These are phyloP conservation scores for Onygenales sp. DNA, from an alignment of 2,329 filamentous ascomycete species.

Conservation along the genomic window DNA sequence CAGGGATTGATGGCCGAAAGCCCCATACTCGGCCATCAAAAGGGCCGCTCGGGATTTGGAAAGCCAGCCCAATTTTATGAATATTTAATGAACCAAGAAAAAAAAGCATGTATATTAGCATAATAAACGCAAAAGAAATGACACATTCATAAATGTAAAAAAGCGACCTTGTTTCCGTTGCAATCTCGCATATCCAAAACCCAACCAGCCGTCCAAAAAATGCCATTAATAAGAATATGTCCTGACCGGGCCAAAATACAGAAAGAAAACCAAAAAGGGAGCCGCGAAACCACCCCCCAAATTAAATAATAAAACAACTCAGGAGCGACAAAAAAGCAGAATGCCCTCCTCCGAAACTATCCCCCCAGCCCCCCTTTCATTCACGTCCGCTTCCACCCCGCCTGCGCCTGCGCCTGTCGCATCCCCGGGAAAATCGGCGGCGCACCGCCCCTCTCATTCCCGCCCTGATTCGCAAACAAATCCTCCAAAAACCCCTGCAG, in stretches of 20 bases:
- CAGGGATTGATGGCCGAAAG: too few species aligned
- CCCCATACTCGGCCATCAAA: not conserved
- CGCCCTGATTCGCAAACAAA: slow-evolving; percentile 34
- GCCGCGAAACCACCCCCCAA: not conserved
- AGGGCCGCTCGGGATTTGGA: not conserved
- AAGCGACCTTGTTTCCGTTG: too few species aligned
- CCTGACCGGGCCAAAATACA: too few species aligned
- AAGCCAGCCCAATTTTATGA: not conserved
- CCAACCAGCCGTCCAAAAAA: not conserved
- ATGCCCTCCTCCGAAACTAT: too few species aligned
- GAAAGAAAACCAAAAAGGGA: not conserved
- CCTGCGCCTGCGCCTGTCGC: slow-evolving; percentile 28
- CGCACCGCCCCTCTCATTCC: slow-evolving; percentile 45
- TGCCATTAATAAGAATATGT: too few species aligned
- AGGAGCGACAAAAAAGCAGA: not conserved
- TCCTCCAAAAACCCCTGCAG: slow-evolving; percentile 56
- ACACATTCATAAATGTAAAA: not conserved
- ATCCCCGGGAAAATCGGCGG: slow-evolving; percentile 47
- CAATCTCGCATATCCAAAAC: not conserved
- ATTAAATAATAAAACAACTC: not conserved
- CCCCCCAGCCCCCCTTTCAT: not conserved
- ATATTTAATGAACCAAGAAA: not conserved
- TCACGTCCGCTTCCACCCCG: not conserved
- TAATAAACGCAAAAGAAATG: not conserved
- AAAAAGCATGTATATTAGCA: slow-evolving; percentile 2